A percentile compares a stretch with the other conserved stretches of the same genome.
These are phyloP conservation scores for Cryoendolithus antarcticus DNA, from an alignment of 2,329 filamentous ascomycete genomes.

Conservation along the genomic window DNA sequence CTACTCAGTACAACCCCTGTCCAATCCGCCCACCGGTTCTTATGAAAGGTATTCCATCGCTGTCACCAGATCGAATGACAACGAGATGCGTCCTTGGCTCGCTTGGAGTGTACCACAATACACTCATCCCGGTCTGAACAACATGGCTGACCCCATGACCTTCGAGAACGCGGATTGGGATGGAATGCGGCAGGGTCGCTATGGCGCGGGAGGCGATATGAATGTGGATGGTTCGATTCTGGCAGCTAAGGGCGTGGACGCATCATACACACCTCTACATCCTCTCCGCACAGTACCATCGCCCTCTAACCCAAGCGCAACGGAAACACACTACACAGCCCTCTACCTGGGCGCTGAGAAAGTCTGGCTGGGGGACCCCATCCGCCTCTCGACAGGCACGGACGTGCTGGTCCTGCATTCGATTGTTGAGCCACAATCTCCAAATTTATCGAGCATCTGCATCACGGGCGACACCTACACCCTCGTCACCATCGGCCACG, in stretches of 20 bases:
- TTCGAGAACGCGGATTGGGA: conserved; percentile 43
- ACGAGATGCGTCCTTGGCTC: conserved; percentile 42
- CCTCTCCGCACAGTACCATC: background rate
- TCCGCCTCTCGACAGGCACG: conserved; percentile 38
- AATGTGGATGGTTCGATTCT: conserved; percentile 47
- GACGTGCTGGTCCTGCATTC: conserved; percentile 38
- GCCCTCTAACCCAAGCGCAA: conserved; percentile 18
- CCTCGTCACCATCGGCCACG: conserved; percentile 29
- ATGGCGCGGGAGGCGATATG: conserved; percentile 33
- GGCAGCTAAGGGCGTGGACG: conserved; percentile 43
- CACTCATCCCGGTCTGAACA: conserved; percentile 33
- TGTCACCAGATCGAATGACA: conserved; percentile 32
- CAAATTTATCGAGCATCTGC: conserved; percentile 16
- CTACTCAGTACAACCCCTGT: conserved; percentile 26
- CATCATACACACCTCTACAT: conserved; percentile 41
- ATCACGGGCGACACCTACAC: conserved; percentile 42
- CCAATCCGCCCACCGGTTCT: conserved; percentile 20
- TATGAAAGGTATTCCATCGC: conserved; percentile 6
- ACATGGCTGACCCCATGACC: conserved; percentile 23
- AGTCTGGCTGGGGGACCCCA: conserved; percentile 46
- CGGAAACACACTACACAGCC: conserved; percentile 40
- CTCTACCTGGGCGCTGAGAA: conserved; percentile 48
- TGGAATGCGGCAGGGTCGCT: conserved; percentile 26
- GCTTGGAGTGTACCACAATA: conserved; percentile 45
- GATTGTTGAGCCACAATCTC: conserved; percentile 26